These are phyloP conservation scores for Samsoniella hepiali DNA, from an alignment of 2,329 filamentous ascomycete genomes.

Conservation along the genomic window DNA sequence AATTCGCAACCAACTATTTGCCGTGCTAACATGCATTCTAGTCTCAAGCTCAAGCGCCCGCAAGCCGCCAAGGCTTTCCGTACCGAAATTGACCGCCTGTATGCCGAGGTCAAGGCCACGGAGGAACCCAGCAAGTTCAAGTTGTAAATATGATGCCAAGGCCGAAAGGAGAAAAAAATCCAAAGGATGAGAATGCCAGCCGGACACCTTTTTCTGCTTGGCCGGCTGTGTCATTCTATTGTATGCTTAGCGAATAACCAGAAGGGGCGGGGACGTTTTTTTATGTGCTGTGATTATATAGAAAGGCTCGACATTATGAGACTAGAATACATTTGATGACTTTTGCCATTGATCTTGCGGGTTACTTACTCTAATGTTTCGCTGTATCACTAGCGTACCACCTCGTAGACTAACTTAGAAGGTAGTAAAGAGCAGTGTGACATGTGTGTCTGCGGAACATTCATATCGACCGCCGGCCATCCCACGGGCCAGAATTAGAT, in stretches of 20 bases:
- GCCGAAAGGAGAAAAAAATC: neutral
- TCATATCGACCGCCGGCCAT: neutral
- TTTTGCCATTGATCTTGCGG: neutral
- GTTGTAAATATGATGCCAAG: constrained; percentile 34
- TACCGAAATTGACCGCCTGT: constrained; percentile 54
- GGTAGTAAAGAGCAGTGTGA: neutral
- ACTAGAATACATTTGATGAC: neutral
- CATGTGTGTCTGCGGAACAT: neutral
- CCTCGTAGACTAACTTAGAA: neutral
- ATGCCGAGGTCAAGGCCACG: constrained; percentile 49
- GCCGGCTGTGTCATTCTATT: neutral
- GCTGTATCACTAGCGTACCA: neutral
- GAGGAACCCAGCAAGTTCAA: constrained; percentile 38
- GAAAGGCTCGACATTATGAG: constrained; percentile 1
- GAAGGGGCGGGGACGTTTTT: neutral
- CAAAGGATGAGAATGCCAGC: neutral
- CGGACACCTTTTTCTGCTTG: neutral
- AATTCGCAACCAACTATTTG: neutral
- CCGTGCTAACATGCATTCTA: constrained; percentile 29
- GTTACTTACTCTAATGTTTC: neutral
- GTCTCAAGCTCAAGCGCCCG: constrained; percentile 59
- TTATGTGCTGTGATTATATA: constrained; percentile 8
- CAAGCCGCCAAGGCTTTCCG: constrained; percentile 53
- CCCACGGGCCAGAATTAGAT: neutral
- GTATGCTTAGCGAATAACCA: constrained; percentile 9